These are phyloP conservation scores for Heliamphora pulchella DNA, from an alignment of 179 eudicot genomes.

Conservation along the genomic window DNA sequence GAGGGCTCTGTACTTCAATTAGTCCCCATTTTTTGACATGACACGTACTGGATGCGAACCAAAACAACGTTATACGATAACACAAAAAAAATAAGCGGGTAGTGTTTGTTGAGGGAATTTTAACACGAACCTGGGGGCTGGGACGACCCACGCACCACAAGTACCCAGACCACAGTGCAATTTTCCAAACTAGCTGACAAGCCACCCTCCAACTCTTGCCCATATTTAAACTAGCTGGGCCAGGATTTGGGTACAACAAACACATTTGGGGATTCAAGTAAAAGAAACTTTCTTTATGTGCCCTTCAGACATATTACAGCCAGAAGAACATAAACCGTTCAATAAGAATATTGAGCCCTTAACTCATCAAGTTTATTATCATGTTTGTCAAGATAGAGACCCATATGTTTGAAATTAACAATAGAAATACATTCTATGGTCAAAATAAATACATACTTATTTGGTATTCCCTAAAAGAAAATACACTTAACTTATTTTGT, in stretches of 20 bases:
- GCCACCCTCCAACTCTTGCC: neutral
- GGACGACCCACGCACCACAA: no score
- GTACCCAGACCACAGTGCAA: neutral
- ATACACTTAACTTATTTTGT: neutral
- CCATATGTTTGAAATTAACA: neutral
- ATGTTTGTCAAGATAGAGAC: neutral
- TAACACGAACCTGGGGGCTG: no score
- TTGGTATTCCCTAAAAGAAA: neutral
- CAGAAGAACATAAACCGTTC: neutral
- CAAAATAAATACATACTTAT: neutral
- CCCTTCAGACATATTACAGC: neutral
- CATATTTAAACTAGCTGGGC: neutral
- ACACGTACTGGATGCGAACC: no score
- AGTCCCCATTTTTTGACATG: no score
- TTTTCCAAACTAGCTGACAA: neutral
- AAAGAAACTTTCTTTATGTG: neutral
- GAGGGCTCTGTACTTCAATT: no score
- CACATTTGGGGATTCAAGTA: slow-evolving; percentile 1
- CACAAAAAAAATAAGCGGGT: no score
- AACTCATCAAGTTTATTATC: neutral
- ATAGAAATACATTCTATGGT: neutral
- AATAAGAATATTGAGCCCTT: neutral
- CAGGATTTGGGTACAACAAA: neutral
- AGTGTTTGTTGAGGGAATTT: no score
- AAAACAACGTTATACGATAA: no score